These are phyloP conservation scores for Fusarium dlaminii DNA, from an alignment of 2,329 filamentous ascomycete species.

Conservation along the genomic window DNA sequence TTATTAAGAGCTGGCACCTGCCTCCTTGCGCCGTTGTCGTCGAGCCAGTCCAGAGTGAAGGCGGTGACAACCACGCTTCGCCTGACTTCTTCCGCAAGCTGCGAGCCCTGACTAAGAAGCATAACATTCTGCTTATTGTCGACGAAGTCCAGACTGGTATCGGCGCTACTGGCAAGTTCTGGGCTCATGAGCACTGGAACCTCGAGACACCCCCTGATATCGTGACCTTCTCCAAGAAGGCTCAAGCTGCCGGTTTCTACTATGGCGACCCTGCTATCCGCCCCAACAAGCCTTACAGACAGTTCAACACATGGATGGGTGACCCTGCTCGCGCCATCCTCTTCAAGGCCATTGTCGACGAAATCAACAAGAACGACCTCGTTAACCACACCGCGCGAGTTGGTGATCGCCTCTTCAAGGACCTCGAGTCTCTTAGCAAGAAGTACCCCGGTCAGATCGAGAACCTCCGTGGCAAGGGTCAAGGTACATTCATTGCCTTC, in stretches of 20 bases:
- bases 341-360: slow-evolving; percentile 85
- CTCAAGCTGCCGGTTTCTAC: slow-evolving; percentile 93
- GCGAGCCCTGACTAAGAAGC: slow-evolving; percentile 79
- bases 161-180: slow-evolving; percentile 92
- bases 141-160: slow-evolving; percentile 96
- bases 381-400: slow-evolving; percentile 81
- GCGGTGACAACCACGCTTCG: slow-evolving; percentile 92
- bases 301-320: slow-evolving; percentile 99
- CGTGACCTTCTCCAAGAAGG: slow-evolving; percentile 96
- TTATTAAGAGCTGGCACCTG: slow-evolving; percentile 81
- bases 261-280: slow-evolving; percentile 81
- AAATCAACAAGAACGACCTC: slow-evolving; percentile 80
- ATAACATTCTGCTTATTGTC: slow-evolving; percentile 86
- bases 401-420: slow-evolving; percentile 80
- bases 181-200: slow-evolving; percentile 96
- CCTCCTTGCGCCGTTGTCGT: slow-evolving; percentile 85
- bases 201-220: slow-evolving; percentile 84
- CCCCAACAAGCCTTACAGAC: slow-evolving; percentile 92
- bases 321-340: slow-evolving; percentile 86
- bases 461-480: slow-evolving; percentile 86
- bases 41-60: slow-evolving; percentile 93
- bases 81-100: slow-evolving; percentile 87
- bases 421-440: slow-evolving; percentile 72
- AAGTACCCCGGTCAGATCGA: slow-evolving; percentile 81
- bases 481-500: slow-evolving; percentile 93